These are phyloP conservation scores for Blechomonas ayalai DNA, from an alignment of 208 protist genomes.

Conservation along the genomic window DNA sequence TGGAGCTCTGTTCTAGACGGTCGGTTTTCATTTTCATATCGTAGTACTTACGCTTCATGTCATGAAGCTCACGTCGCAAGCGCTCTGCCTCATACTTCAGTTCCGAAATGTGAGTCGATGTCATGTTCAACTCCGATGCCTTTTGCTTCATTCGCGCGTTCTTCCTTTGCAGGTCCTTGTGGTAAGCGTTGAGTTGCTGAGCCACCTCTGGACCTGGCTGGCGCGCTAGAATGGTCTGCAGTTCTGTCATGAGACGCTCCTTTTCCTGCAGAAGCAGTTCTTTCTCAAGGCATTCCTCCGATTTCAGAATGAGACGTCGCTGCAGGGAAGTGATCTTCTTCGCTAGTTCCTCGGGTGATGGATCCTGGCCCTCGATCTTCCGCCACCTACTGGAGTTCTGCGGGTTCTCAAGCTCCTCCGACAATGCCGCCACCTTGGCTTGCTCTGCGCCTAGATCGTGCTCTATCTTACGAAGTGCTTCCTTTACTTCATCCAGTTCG, in stretches of 20 bases:
- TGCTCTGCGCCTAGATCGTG: slow-evolving; percentile 56
- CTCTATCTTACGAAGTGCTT: slow-evolving; percentile 30
- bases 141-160: slow-evolving; percentile 92
- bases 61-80: slow-evolving; percentile 89
- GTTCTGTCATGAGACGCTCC: slow-evolving; percentile 92
- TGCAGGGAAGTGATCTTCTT: slow-evolving; percentile 94
- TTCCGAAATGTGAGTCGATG: slow-evolving; percentile 69
- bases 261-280: slow-evolving; percentile 95
- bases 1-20: slow-evolving; percentile 1
- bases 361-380: slow-evolving; percentile 93
- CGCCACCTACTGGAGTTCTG: slow-evolving; percentile 88
- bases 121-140: slow-evolving; percentile 88
- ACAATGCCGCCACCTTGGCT: slow-evolving; percentile 86
- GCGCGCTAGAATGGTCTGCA: slow-evolving; percentile 92
- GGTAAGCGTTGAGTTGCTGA: slow-evolving; percentile 91
- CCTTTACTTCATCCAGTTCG: slow-evolving; percentile 42
- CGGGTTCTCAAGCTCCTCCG: slow-evolving; percentile 96
- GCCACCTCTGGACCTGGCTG: slow-evolving; percentile 94
- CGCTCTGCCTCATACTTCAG: slow-evolving; percentile 93
- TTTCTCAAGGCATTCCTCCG: slow-evolving; percentile 95
- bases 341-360: slow-evolving; percentile 90
- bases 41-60: slow-evolving; percentile 92
- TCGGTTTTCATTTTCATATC: slow-evolving; percentile 89
- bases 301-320: slow-evolving; percentile 94
- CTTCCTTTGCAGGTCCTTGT: slow-evolving; percentile 90